Conservation (phyloP, 2,329 filamentous ascomycete genomes). For the Lachnellula occidentalis region DNA sequence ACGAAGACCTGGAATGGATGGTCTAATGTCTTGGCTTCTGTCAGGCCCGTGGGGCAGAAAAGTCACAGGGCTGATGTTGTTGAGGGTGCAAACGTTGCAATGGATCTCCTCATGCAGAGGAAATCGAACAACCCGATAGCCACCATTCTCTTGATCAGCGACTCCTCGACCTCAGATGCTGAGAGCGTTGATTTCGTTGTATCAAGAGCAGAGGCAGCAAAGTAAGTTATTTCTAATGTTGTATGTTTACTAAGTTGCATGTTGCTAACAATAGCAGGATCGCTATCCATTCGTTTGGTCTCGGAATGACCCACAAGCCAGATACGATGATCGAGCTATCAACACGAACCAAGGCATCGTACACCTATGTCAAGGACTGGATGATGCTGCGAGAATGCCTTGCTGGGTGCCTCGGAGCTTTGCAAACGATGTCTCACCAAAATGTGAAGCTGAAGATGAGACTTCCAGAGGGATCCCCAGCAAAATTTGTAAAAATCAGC, state of each 20-base stretch:
- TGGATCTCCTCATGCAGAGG: conserved; percentile 97
- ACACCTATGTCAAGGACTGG: conserved; percentile 99
- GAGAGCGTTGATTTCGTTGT: conserved; percentile 98
- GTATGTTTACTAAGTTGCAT: conserved; percentile 20
- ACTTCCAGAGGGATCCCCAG: conserved; percentile 90
- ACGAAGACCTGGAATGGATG: conserved; percentile 91
- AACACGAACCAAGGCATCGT: conserved; percentile 90
- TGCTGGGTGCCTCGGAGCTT: conserved; percentile 82
- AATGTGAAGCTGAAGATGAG: conserved; percentile 95
- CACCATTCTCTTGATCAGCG: conserved; percentile 93
- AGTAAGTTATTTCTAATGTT: conserved; percentile 51
- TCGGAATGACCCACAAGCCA: conserved; percentile 95
- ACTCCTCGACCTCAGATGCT: conserved; percentile 87
- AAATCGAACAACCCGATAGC: conserved; percentile 94
- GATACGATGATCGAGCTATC: conserved; percentile 99
- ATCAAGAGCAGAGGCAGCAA: conserved; percentile 91
- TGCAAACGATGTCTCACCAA: conserved; percentile 95
- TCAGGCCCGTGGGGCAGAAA: conserved; percentile 93
- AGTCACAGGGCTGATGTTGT: conserved; percentile 94
- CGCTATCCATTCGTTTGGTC: conserved; percentile 90
- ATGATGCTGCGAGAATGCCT: conserved; percentile 99
- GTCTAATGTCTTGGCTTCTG: conserved; percentile 77
- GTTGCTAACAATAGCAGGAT: conserved; percentile 49
- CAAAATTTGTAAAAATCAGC: conserved; percentile 98
- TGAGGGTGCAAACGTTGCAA: conserved; percentile 94